Conservation (phyloP, 2,329 filamentous ascomycete genomes). For the Rutstroemia sp. region DNA sequence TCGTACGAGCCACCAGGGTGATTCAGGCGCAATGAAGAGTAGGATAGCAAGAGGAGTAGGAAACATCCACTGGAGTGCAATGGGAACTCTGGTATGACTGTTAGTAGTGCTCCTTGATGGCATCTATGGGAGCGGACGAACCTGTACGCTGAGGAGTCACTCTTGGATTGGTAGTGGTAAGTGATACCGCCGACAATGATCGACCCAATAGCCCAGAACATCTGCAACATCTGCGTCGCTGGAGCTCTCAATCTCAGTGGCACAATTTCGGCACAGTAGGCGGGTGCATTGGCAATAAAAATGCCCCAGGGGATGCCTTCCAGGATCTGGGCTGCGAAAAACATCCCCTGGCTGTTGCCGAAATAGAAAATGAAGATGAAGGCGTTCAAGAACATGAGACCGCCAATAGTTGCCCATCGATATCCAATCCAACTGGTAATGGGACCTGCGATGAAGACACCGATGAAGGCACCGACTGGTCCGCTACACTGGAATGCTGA, state of each 20-base stretch:
- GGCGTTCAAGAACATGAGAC: conserved; percentile 48
- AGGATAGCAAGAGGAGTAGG: conserved; percentile 44
- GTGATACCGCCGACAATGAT: conserved; percentile 54
- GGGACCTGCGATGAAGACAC: conserved; percentile 53
- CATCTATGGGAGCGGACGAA: conserved; percentile 26
- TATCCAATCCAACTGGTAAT: conserved; percentile 52
- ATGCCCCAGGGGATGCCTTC: conserved; percentile 60
- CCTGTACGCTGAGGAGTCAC: conserved; percentile 34
- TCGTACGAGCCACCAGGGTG: conserved; percentile 42
- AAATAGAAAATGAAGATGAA: conserved; percentile 37
- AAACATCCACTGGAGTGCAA: conserved; percentile 47
- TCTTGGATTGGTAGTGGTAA: conserved; percentile 41
- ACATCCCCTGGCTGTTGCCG: conserved; percentile 32
- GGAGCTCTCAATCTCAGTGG: conserved; percentile 50
- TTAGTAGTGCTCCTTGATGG: conserved; percentile 27
- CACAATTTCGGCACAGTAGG: conserved; percentile 55
- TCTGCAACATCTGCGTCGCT: conserved; percentile 55
- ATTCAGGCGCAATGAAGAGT: conserved; percentile 40
- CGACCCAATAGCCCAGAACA: conserved; percentile 56
- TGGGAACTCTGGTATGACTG: conserved; percentile 37
- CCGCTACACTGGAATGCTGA: conserved; percentile 48
- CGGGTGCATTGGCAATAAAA: conserved; percentile 58
- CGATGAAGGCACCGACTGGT: conserved; percentile 51
- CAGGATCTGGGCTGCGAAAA: conserved; percentile 48
- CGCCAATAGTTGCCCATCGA: conserved; percentile 49